Evolutionary conservation across 1,284 basidiomycete species (phyloP), one percentile per base, ranked within the genome.

Genomic region (Psilocybe mexicana): DNA sequence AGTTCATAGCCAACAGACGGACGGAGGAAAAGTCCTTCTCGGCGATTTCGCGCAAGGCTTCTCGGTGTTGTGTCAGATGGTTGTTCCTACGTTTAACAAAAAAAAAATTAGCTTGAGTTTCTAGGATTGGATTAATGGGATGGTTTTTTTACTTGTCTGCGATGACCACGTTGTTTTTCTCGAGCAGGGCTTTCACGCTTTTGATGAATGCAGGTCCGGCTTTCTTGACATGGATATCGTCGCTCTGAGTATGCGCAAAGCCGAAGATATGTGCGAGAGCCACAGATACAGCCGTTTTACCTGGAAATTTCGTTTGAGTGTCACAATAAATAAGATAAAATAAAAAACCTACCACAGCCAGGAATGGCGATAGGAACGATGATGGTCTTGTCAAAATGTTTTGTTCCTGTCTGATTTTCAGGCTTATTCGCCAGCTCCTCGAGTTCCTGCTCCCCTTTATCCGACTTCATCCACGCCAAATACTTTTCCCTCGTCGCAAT

Each of bases 321-420:
- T 14, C 35, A 10, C 25, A 43, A 56, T 24, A 40, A 26, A 26
- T 44, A 33, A 6, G 2, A 25, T 50, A 23, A 49, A 44, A 11
- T 26, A 28, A 46, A 24, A 57, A 10, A 79, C 90, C 63, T 60
- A 88, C 96, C 96, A 69, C 90, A 94, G 2, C 96, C 96, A 24
- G 95, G 96, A 44, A 98, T 85, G 2, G 94, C 95, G 18, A 98
- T 76, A 0, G 97, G 95, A 0, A 95, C 80, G 55, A 99, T 84
- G 55, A 98, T 77, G 0, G 88, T 93, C 75, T 96, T 95, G n/a
- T 78, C 80, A 61, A 83, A 48, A 24, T 43, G 23, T n/a, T 50
- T 47, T 23, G 42, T n/a, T 62, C 75, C 53, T n/a, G 40, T 26
- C 5, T 24, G 11, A 54, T 3, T 10, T 40, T 24, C 54, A 14